Conservation (phyloP, 192 early-diverging fungal genomes). For the Entrophospora sp. region DNA sequence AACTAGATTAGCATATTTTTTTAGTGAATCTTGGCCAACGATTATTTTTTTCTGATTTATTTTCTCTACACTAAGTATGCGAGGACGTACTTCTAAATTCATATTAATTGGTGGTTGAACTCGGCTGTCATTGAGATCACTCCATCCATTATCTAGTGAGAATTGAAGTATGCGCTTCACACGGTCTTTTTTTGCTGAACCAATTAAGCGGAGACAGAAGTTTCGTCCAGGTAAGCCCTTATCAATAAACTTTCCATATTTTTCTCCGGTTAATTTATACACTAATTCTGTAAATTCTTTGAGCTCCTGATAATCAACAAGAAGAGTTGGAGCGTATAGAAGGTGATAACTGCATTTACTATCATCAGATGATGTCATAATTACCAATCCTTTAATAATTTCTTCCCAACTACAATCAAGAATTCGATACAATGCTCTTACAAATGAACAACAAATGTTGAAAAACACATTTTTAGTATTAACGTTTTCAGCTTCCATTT, state of each 20-base stretch:
- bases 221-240: slow-evolving; percentile 11
- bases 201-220: neutral
- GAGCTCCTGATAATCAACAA: slow-evolving; percentile 10
- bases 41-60: slow-evolving; percentile 16
- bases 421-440: slow-evolving; percentile 12
- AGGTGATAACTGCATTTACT: slow-evolving; percentile 11
- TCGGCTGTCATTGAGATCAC: slow-evolving; percentile 1
- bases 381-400: slow-evolving; percentile 15
- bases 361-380: slow-evolving; percentile 5
- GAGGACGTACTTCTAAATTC: neutral
- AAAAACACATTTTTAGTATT: neutral
- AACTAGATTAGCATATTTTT: slow-evolving; percentile 17
- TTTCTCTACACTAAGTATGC: slow-evolving; percentile 14
- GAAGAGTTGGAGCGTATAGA: slow-evolving; percentile 6
- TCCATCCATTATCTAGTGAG: too few relatives aligned
- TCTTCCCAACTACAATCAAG: slow-evolving; percentile 7
- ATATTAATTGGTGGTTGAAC: slow-evolving; percentile 10
- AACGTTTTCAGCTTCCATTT: neutral
- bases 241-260: slow-evolving; percentile 16
- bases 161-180: slow-evolving; percentile 10
- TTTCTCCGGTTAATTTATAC: slow-evolving; percentile 6
- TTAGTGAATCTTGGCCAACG: slow-evolving; percentile 6
- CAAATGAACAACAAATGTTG: slow-evolving; percentile 10
- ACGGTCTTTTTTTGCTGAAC: slow-evolving; percentile 13
- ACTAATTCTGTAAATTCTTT: slow-evolving; percentile 18